phyloP scores from a whole-genome alignment of 2,329 filamentous ascomycete genomes.

The Rosellinia necatrix region DNA sequence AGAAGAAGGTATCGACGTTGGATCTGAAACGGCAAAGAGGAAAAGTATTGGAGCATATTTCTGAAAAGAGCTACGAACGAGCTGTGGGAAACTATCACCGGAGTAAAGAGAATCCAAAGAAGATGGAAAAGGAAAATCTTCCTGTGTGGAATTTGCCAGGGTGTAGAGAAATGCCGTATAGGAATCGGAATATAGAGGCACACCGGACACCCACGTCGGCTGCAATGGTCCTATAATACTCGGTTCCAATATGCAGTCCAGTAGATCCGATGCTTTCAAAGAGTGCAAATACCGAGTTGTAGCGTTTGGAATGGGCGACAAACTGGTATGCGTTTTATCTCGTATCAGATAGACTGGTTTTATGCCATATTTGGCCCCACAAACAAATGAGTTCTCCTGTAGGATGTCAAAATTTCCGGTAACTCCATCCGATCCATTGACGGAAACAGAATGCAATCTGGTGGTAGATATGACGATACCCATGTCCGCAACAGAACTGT shows the following conservation, averaged over 20 bases:
- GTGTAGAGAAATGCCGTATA: background rate
- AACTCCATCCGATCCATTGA: background rate
- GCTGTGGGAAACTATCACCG: background rate
- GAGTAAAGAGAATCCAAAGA: background rate
- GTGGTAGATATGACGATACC: background rate
- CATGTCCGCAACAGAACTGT: background rate
- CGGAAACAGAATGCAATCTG: background rate
- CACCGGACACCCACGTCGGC: background rate
- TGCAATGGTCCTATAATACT: background rate
- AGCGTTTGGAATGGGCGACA: background rate
- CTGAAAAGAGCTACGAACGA: background rate
- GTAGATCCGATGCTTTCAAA: background rate
- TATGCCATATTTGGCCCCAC: background rate
- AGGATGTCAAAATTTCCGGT: background rate
- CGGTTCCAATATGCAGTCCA: background rate
- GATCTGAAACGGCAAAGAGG: background rate
- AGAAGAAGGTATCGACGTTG: background rate
- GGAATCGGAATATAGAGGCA: background rate
- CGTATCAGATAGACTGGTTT: background rate
- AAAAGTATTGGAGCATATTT: conserved; percentile 1
- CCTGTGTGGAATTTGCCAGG: background rate
- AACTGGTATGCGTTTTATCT: background rate
- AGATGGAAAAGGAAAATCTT: background rate
- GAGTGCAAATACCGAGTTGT: background rate
- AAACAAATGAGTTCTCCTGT: background rate